Evolutionary conservation across 768 basidiomycete genomes (phyloP).

Genomic region (Leccinum subtestaceum): DNA sequence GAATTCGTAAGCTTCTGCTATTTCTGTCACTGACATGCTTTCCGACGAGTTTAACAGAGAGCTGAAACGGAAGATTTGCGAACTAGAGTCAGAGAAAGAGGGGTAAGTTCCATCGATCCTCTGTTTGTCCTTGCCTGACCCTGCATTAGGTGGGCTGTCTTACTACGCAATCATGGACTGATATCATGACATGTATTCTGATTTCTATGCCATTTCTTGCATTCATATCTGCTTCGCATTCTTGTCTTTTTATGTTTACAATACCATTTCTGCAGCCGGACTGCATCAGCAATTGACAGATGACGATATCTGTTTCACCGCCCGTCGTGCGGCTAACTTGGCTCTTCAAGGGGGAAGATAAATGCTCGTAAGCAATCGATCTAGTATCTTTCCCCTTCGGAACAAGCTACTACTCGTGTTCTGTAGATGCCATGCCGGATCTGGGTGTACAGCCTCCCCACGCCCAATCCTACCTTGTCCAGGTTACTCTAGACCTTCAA

Average conservation of each 20-base stretch:
- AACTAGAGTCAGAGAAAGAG: conserved; percentile 72
- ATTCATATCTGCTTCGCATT: conserved; percentile 17
- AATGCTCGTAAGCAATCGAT: conserved; percentile 12
- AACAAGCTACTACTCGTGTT: background rate
- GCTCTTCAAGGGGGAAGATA: conserved; percentile 19
- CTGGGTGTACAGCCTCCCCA: conserved; percentile 9
- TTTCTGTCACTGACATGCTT: background rate
- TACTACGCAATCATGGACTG: conserved; percentile 50
- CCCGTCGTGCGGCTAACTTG: conserved; percentile 14
- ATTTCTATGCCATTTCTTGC: conserved; percentile 22
- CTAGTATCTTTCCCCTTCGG: background rate
- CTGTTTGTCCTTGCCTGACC: conserved; percentile 9
- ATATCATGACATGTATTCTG: conserved; percentile 34
- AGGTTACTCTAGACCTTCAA: conserved; percentile 9
- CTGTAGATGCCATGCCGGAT: background rate
- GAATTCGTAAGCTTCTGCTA: conserved; percentile 61
- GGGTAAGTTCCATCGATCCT: conserved; percentile 51
- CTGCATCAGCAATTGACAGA: conserved; percentile 15
- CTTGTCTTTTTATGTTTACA: conserved; percentile 26
- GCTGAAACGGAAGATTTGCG: conserved; percentile 66
- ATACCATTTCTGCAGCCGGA: conserved; percentile 15
- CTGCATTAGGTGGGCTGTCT: conserved; percentile 57
- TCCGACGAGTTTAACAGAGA: conserved; percentile 40
- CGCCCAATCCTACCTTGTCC: background rate
- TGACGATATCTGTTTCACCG: conserved; percentile 10